A percentile compares a stretch with the other conserved stretches of the same genome.
These are phyloP conservation scores for Atalantia buxifolia DNA, from an alignment of 345 rosid species.

Conservation along the genomic window DNA sequence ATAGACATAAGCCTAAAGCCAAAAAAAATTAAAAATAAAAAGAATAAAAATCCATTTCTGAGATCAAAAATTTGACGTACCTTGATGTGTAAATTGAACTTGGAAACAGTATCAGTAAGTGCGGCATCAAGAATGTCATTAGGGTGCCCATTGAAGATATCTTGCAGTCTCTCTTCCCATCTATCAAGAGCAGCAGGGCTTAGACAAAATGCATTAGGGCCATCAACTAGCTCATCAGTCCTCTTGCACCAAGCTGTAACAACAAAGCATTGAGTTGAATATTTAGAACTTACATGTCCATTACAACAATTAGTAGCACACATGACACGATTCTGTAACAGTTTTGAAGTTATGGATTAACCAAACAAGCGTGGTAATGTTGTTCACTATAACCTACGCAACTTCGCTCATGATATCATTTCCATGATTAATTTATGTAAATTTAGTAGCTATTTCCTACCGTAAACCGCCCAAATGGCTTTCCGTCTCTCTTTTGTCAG, in stretches of 20 bases:
- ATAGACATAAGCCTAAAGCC: not conserved
- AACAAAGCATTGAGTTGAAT: not conserved
- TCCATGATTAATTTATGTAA: too few species aligned
- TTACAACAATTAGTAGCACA: too few species aligned
- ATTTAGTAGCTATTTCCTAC: slow-evolving; percentile 16
- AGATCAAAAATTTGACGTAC: not conserved
- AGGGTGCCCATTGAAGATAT: slow-evolving; percentile 52
- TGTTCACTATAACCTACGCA: too few species aligned
- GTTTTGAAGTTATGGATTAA: too few species aligned
- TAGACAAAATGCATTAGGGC: slow-evolving; percentile 44
- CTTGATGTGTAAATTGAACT: slow-evolving; percentile 53
- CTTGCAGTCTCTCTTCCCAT: slow-evolving; percentile 60
- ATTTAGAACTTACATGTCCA: too few species aligned
- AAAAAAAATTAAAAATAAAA: too few species aligned
- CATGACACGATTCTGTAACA: too few species aligned
- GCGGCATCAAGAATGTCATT: slow-evolving; percentile 63
- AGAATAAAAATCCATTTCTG: not conserved
- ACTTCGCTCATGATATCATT: too few species aligned
- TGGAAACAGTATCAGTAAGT: slow-evolving; percentile 48
- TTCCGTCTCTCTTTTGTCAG: slow-evolving; percentile 58
- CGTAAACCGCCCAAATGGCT: slow-evolving; percentile 71
- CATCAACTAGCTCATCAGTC: slow-evolving; percentile 60
- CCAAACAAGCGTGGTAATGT: not conserved
- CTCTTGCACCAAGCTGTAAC: slow-evolving; percentile 63
- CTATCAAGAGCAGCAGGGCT: slow-evolving; percentile 41